phyloP scores from a whole-genome alignment of 345 rosid species.

The Rhizophora apiculata region DNA sequence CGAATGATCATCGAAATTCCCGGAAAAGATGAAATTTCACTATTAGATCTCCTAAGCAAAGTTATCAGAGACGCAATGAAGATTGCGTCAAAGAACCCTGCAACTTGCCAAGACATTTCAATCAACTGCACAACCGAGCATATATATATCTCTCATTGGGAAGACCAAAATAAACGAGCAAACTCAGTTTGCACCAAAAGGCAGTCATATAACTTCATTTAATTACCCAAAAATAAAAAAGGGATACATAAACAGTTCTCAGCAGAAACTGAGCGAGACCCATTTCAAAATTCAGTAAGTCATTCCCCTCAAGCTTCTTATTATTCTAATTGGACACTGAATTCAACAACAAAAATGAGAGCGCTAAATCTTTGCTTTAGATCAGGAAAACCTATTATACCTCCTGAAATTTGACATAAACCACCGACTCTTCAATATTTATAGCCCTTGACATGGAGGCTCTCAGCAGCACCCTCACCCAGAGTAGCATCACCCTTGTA shows the following conservation, averaged over 20 bases:
- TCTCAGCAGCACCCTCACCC: conserved; percentile 81
- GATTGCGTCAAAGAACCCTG: too few species aligned
- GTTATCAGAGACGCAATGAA: too few species aligned
- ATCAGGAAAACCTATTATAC: neutral
- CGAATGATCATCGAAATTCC: too few species aligned
- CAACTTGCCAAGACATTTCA: too few species aligned
- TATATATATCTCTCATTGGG: too few species aligned
- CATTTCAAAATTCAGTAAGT: conserved; percentile 3
- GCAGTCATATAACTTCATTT: too few species aligned
- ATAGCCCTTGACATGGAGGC: conserved; percentile 92
- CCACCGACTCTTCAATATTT: conserved; percentile 46
- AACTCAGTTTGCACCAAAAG: too few species aligned
- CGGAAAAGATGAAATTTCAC: too few species aligned
- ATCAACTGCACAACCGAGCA: too few species aligned
- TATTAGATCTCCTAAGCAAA: too few species aligned
- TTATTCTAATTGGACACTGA: neutral
- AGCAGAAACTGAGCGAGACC: neutral
- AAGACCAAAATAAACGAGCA: too few species aligned
- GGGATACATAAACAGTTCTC: neutral
- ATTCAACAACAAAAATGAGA: neutral
- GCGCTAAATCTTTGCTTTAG: conserved; percentile 3
- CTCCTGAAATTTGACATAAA: conserved; percentile 1
- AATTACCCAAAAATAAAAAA: too few species aligned
- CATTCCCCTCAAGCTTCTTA: conserved; percentile 2
- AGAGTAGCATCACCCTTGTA: conserved; percentile 79